phyloP scores from a whole-genome alignment of 352 stramenopile genomes.

The Phytopythium boreale region DNA sequence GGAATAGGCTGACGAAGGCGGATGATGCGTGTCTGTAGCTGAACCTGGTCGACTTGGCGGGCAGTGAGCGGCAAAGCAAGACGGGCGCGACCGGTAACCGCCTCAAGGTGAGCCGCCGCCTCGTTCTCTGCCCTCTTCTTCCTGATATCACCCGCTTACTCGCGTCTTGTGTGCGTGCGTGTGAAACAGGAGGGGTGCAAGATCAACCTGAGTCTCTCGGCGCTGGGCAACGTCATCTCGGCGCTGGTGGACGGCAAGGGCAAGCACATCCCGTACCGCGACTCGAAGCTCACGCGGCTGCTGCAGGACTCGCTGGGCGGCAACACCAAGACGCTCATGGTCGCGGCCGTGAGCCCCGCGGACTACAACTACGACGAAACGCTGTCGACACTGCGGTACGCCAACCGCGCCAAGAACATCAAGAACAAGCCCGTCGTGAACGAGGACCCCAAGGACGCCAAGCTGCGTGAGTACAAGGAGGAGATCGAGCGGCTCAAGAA shows the following conservation, averaged over 20 bases:
- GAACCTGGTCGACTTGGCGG: slow-evolving; percentile 82
- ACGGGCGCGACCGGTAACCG: slow-evolving; percentile 76
- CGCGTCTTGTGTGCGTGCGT: not conserved
- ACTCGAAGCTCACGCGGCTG: slow-evolving; percentile 87
- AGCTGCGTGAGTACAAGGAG: slow-evolving; percentile 88
- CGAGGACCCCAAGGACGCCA: slow-evolving; percentile 92
- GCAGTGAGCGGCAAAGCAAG: slow-evolving; percentile 83
- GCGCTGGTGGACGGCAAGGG: slow-evolving; percentile 83
- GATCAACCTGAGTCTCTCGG: slow-evolving; percentile 82
- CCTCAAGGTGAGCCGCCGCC: slow-evolving; percentile 40
- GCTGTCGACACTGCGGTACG: slow-evolving; percentile 94
- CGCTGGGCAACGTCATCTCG: slow-evolving; percentile 84
- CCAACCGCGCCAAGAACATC: slow-evolving; percentile 96
- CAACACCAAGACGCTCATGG: slow-evolving; percentile 96
- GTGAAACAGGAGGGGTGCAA: slow-evolving; percentile 78
- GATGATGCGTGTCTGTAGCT: slow-evolving; percentile 23
- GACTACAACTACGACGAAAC: slow-evolving; percentile 97
- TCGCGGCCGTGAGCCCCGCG: slow-evolving; percentile 93
- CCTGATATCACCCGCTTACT: not conserved
- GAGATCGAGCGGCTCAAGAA: slow-evolving; percentile 88
- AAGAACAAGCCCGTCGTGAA: slow-evolving; percentile 96
- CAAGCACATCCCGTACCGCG: slow-evolving; percentile 87
- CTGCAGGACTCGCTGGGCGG: slow-evolving; percentile 84
- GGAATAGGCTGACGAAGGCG: not conserved
- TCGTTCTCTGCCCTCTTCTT: not conserved